Percentiles rank a stretch among this genome's conserved stretches.
These are phyloP conservation scores for Blastobotrys serpentis DNA, from an alignment of 1,139 yeast genomes.

Conservation along the genomic window DNA sequence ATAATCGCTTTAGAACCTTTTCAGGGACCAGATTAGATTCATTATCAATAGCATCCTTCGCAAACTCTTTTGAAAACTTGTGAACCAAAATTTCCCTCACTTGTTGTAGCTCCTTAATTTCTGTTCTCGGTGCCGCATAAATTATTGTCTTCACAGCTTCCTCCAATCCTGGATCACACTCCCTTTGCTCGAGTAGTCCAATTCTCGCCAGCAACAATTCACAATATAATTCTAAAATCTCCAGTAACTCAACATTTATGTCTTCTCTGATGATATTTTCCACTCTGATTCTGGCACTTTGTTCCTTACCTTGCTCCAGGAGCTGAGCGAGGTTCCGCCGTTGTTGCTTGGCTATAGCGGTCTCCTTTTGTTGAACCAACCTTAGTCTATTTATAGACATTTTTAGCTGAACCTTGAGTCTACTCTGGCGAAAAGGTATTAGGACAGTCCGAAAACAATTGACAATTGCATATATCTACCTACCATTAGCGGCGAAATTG, in stretches of 20 bases:
- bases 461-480: background rate
- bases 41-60: conserved; percentile 62
- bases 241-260: conserved; percentile 75
- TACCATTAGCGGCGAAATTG: conserved; percentile 7
- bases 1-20: conserved; percentile 61
- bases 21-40: conserved; percentile 57
- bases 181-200: conserved; percentile 49
- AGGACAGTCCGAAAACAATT: background rate
- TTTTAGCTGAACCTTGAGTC: conserved; percentile 68
- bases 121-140: conserved; percentile 70
- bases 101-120: conserved; percentile 65
- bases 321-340: conserved; percentile 75
- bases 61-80: conserved; percentile 66
- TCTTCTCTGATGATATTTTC: conserved; percentile 87
- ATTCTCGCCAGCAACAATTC: conserved; percentile 79
- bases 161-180: conserved; percentile 61
- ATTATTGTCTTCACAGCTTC: conserved; percentile 76
- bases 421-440: conserved; percentile 24
- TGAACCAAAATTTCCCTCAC: conserved; percentile 61
- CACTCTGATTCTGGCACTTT: conserved; percentile 80
- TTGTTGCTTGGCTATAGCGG: conserved; percentile 78
- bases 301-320: conserved; percentile 67
- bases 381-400: conserved; percentile 78
- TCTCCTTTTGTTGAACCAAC: conserved; percentile 77
- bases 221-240: conserved; percentile 77